Conservation (phyloP, 2,329 filamentous ascomycete species). For the Penicillium sp. region DNA sequence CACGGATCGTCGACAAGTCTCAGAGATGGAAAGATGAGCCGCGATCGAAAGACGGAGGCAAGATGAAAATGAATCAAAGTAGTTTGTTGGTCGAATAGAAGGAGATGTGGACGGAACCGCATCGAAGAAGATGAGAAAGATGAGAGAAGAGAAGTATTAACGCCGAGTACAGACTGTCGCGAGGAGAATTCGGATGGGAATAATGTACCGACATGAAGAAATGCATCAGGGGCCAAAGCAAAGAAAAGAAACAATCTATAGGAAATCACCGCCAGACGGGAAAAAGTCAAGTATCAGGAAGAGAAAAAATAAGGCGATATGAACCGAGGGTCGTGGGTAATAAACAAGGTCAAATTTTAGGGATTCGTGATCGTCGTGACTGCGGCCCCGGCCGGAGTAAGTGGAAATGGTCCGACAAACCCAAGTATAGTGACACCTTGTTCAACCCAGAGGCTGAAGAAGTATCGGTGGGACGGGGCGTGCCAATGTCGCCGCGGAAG, state of each 20-base stretch:
- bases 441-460: not conserved
- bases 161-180: constrained; percentile 11
- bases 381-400: constrained; percentile 20
- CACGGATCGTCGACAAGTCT: not conserved
- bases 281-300: constrained; percentile 35
- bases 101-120: not conserved
- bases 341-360: constrained; percentile 25
- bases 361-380: constrained; percentile 36
- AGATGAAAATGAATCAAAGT: not conserved
- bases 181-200: constrained; percentile 24
- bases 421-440: constrained; percentile 4
- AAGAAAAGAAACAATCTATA: constrained; percentile 34
- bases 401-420: constrained; percentile 14
- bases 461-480: constrained; percentile 17
- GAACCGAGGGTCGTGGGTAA: constrained; percentile 30
- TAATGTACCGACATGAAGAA: constrained; percentile 31
- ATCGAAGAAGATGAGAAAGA: not conserved
- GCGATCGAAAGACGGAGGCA: not conserved
- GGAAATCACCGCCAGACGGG: constrained; percentile 32
- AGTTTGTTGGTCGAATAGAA: not conserved
- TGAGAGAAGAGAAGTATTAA: constrained; percentile 17
- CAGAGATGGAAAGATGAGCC: not conserved
- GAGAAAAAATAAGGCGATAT: constrained; percentile 25
- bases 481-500: constrained; percentile 26
- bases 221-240: constrained; percentile 18